phyloP scores from a whole-genome alignment of 1,284 basidiomycete species.

The Melanopsichium pennsylvanicum region DNA sequence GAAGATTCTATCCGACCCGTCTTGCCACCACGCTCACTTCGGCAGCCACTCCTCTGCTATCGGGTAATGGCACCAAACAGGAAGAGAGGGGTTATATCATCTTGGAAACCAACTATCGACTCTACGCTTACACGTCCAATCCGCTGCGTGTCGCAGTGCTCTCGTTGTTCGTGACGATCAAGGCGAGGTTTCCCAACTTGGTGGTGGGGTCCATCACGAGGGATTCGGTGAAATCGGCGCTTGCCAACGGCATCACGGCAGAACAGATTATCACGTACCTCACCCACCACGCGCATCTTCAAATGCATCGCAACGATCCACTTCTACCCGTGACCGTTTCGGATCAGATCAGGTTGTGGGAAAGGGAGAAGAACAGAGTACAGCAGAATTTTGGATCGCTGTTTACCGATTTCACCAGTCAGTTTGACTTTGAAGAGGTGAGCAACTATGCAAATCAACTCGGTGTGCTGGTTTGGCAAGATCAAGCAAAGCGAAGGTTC shows the following conservation, averaged over 20 bases:
- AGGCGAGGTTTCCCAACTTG: constrained; percentile 93
- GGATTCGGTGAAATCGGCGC: constrained; percentile 90
- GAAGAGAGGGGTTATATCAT: constrained; percentile 81
- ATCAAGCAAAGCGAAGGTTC: constrained; percentile 77
- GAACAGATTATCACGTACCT: constrained; percentile 97
- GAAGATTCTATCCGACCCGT: constrained; percentile 87
- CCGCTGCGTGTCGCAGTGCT: constrained; percentile 94
- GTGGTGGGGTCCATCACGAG: constrained; percentile 93
- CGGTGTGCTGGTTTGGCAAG: constrained; percentile 81
- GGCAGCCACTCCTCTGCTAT: constrained; percentile 65
- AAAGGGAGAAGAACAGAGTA: constrained; percentile 91
- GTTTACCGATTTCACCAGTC: constrained; percentile 84
- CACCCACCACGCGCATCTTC: constrained; percentile 91
- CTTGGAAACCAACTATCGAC: constrained; percentile 95
- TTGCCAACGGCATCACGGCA: constrained; percentile 93
- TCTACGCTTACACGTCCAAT: constrained; percentile 98
- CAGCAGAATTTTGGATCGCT: constrained; percentile 70
- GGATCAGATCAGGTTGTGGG: constrained; percentile 98
- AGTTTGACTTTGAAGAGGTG: constrained; percentile 85
- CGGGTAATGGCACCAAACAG: constrained; percentile 58
- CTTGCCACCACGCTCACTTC: constrained; percentile 89
- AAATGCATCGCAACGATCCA: constrained; percentile 94
- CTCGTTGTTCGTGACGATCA: constrained; percentile 89
- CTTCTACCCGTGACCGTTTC: constrained; percentile 93
- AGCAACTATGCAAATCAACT: constrained; percentile 84